Evolutionary conservation across 176 grass and related monocot genomes (phyloP).

Genomic region (Carex littledalei): DNA sequence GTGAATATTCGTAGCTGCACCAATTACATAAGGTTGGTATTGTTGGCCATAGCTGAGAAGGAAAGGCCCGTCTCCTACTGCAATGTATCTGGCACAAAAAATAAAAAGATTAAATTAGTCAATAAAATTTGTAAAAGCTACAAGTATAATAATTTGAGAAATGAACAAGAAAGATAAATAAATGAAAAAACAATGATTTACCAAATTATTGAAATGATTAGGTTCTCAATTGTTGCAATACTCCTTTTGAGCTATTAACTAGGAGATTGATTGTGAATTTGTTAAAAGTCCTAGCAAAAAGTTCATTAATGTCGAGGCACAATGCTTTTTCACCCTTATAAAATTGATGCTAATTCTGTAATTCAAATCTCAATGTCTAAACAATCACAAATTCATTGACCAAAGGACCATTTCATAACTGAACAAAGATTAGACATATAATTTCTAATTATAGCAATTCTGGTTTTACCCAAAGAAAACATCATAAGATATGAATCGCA

Average conservation of each 20-base stretch:
- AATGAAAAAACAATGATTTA: neutral
- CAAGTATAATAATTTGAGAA: neutral
- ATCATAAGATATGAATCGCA: no score
- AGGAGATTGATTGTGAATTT: neutral
- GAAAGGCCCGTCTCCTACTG: conserved; percentile 83
- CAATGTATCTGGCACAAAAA: conserved; percentile 46
- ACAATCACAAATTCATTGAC: neutral
- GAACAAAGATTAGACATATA: no score
- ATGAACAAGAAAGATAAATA: neutral
- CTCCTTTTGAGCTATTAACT: neutral
- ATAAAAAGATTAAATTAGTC: conserved; percentile 21
- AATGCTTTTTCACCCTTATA: neutral
- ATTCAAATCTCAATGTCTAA: neutral
- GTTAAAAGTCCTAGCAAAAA: neutral
- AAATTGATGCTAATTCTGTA: neutral
- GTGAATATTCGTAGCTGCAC: conserved; percentile 68
- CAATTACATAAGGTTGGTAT: conserved; percentile 60
- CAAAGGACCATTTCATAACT: conserved; percentile 16
- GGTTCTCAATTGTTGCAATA: neutral
- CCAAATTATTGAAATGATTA: neutral
- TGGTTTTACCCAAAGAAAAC: no score
- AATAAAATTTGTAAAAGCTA: neutral
- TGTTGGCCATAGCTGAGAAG: conserved; percentile 48
- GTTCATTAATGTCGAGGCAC: neutral
- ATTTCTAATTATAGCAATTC: no score